These are phyloP conservation scores for Tetrapisispora fleetii DNA, from an alignment of 805 yeast genomes.

Conservation along the genomic window DNA sequence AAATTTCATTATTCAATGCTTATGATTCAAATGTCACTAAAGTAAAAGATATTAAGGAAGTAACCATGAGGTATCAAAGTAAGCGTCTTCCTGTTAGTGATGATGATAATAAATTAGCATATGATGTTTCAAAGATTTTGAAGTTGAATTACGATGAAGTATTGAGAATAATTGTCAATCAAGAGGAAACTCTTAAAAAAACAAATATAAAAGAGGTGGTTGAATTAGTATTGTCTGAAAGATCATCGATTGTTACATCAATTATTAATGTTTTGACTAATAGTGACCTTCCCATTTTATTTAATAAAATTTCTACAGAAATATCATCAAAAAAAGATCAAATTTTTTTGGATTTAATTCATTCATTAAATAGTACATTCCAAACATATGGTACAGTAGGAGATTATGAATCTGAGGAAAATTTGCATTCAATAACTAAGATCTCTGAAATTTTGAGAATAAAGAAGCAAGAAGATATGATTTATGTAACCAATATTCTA, in stretches of 20 bases:
- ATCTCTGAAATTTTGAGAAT: conserved; percentile 10
- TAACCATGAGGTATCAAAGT: conserved; percentile 34
- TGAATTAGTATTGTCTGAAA: conserved; percentile 38
- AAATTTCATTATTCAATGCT: background rate
- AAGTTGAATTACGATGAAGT: conserved; percentile 37
- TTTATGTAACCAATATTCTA: conserved; percentile 28
- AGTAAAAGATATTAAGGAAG: conserved; percentile 1
- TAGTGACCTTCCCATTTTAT: conserved; percentile 15
- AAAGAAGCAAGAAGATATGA: conserved; percentile 28
- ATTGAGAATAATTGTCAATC: conserved; percentile 32
- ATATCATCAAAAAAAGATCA: conserved; percentile 11
- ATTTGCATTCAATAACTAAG: background rate
- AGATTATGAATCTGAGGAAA: background rate
- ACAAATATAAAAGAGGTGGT: conserved; percentile 8
- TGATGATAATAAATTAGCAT: conserved; percentile 32
- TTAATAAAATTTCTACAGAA: conserved; percentile 13
- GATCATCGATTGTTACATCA: conserved; percentile 39
- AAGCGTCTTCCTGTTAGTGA: conserved; percentile 28
- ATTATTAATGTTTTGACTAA: conserved; percentile 26
- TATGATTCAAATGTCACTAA: background rate
- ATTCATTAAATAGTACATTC: background rate
- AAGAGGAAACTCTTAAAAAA: conserved; percentile 29
- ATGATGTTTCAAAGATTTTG: conserved; percentile 32
- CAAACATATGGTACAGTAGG: background rate
- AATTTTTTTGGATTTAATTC: background rate